Evolutionary conservation across 495 filamentous ascomycete genomes (phyloP), one percentile per base, ranked within the genome.

Genomic region (Penicillium nucicola): DNA sequence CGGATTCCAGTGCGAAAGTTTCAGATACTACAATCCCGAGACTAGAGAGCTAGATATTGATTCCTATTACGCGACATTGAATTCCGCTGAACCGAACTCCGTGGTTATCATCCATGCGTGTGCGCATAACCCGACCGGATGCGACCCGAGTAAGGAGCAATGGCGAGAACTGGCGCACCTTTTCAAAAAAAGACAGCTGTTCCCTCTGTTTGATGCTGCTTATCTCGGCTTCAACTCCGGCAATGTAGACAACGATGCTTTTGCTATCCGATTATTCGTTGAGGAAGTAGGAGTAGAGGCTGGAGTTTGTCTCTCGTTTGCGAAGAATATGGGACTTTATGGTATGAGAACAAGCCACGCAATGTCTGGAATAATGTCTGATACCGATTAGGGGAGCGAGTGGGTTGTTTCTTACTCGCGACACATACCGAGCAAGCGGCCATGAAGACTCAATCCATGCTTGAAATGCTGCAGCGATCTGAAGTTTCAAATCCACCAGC

Each of bases 241-340:
- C 1, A 48, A 66, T 25, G 42, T 67, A 5, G 72, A 70, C 35
- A 45, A 67, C 7, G 76, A 78, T 59, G 72, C 71, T 7, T 76
- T 61, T 54, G 55, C 74, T 0, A 65, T 78, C 31, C 61, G 72
- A 12, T 54, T 65, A 32, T 77, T 76, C 41, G 41, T 60, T 1
- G 55, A 58, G 7, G 62, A 69, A 11, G 42, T 57, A 34, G 19
- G 50, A 8, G 61, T 62, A 52, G 68, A 71, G 43, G 45, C 60
- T 1, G 61, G 56, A 0, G 59, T 75, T 4, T 68, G 64, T 40
- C 30, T 71, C 22, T 75, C 71, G 0, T 76, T 76, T 53, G 67
- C 75, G 4, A 76, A 78, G 56, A 77, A 69, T 44, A 70, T 78
- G 60, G 74, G 74, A n/a, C 64, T 77, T 25, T 77, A 77, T 51